Evolutionary conservation across 2,329 filamentous ascomycete genomes (phyloP), one percentile per base, ranked within the genome.

Genomic region (Ophiostoma perfectum): DNA sequence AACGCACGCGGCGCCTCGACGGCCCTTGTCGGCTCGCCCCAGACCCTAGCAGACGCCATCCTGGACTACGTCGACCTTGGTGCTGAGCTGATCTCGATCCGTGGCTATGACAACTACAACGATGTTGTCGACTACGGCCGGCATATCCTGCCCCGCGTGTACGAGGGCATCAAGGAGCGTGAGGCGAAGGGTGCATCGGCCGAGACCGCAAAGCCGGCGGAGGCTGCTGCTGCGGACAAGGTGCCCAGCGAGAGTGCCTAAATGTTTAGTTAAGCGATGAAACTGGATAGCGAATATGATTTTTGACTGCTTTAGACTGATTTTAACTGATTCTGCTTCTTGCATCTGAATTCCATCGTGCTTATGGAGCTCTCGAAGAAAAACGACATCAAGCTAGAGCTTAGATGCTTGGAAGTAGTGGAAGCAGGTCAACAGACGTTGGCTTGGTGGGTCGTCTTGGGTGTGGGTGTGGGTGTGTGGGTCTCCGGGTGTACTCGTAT

Each of bases 41-140:
- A 84, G 74, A 86, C 83, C 0, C 76, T 87, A 14, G 76, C 78
- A 1, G 83, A 86, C 49, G 84, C 83, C 6, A 79, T 86, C 39
- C 72, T 87, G 2, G 84, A 86, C 73, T 87, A 87, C 71, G 81
- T 85, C 45, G 80, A 86, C 71, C 76, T 87, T 2, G 72, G 72
- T 0, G 81, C 81, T 2, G 83, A 85, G 55, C 76, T 87, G 27
- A 85, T 88, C 60, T 86, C 84, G 0, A 87, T 88, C 71, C 81
- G 84, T 47, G 85, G 85, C 0, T 88, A 87, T 71, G 85, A 87
- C 71, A 87, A 86, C 72, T 75, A 86, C 45, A 84, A 86, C 69
- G 85, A 87, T 74, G 82, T 82, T 0, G 80, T 87, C 67, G 84
- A 87, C 71, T 87, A 87, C 72, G 85, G 85, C 1, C 79, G 84